These are phyloP conservation scores for Powellomyces hirtus DNA, from an alignment of 192 early-diverging fungal genomes.

Conservation along the genomic window DNA sequence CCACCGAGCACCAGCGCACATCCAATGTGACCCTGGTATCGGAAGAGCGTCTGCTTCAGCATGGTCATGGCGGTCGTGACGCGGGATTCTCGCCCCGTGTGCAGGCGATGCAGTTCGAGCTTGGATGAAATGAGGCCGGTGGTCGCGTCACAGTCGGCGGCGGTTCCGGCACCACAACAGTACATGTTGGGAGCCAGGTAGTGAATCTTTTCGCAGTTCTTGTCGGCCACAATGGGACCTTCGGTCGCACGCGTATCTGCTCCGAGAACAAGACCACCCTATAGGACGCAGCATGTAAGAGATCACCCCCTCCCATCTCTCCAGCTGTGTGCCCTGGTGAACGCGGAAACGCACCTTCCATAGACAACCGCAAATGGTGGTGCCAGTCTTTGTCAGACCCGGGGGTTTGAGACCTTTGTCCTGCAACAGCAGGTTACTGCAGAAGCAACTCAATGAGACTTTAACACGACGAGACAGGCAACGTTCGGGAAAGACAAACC, in stretches of 20 bases:
- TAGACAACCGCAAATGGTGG: slow-evolving; percentile 92
- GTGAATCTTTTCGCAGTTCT: slow-evolving; percentile 99
- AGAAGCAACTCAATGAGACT: slow-evolving; percentile 1
- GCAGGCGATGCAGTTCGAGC: slow-evolving; percentile 88
- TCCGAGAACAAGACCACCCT: slow-evolving; percentile 91
- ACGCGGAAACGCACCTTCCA: slow-evolving; percentile 65
- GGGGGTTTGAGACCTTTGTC: slow-evolving; percentile 77
- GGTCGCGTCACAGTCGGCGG: slow-evolving; percentile 97
- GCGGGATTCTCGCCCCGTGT: slow-evolving; percentile 83
- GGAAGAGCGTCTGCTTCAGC: slow-evolving; percentile 97
- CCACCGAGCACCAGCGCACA: slow-evolving; percentile 94
- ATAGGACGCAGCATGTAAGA: too few species aligned
- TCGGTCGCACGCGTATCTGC: slow-evolving; percentile 96
- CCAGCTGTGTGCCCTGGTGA: too few species aligned
- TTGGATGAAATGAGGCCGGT: slow-evolving; percentile 90
- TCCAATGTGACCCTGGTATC: slow-evolving; percentile 94
- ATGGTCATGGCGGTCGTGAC: slow-evolving; percentile 93
- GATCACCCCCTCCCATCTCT: too few species aligned
- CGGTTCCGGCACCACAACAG: slow-evolving; percentile 97
- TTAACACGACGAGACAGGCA: too few species aligned
- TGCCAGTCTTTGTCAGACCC: slow-evolving; percentile 90
- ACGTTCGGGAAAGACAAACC: too few species aligned
- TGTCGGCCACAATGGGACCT: slow-evolving; percentile 95
- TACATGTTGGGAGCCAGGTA: slow-evolving; percentile 97
- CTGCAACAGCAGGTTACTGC: slow-evolving; percentile 73